Base-by-base conservation (phyloP, 78 protist genomes). In the Dictyostelium citrinum region DNA sequence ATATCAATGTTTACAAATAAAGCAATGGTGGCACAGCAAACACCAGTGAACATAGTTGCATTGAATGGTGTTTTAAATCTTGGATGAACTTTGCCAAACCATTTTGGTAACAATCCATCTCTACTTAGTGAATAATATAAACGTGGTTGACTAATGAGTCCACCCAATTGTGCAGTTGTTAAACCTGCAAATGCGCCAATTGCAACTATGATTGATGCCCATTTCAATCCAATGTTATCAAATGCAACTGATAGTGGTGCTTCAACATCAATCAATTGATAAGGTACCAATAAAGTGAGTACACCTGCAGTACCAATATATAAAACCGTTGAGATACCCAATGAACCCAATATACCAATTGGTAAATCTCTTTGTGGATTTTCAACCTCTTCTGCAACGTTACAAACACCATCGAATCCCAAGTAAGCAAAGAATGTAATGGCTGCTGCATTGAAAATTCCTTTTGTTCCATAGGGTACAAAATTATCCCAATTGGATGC, bases 321-420 rank as follows among this genome's bases (percentile, higher is more conserved):
- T 45, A 95, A 77, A 27, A 74, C 71, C 3, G 95, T 90, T 45
- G 86, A 77, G 43, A 95, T 84, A 43, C 79, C 85, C 6, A 95
- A 22, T 17, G 95, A 90, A 7, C 90, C 91, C 6, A 95, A 16
- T 37, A 95, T 82, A 37, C 91, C 97, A 51, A 95, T 81, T 33
- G 97, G 97, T 51, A 95, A 39, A 67, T 90, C 97, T 45, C 97
- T 71, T 76, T 77, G 82, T 33, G 97, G 97, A n/a, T 83, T 79
- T 51, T 76, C 80, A 14, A 79, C 78, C 27, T 95, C 97, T 55
- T 95, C 97, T 5, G 97, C 97, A 10, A 82, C 83, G 46, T 82
- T 86, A 84, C 95, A 82, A 35, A 79, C 93, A 58, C 88, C 91
- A 70, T 93, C 97, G 58, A 95, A 95, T 0, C 97, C 97, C 22